These are phyloP conservation scores for Aureobasidium subglaciale DNA, from an alignment of 2,329 filamentous ascomycete genomes.

Conservation along the genomic window DNA sequence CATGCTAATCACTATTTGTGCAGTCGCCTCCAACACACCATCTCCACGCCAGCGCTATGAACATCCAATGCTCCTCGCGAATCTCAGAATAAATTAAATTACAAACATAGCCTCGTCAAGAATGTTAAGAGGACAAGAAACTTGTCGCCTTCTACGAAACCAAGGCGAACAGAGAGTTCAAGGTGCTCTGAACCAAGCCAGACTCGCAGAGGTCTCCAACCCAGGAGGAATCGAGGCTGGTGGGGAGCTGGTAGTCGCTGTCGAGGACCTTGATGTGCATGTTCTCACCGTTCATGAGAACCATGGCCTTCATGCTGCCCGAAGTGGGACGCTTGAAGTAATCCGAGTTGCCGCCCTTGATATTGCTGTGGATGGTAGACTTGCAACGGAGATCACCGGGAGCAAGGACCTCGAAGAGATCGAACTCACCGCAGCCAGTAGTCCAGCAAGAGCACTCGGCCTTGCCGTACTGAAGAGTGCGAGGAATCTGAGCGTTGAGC, in stretches of 20 bases:
- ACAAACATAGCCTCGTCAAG: constrained; percentile 5
- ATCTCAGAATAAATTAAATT: neutral
- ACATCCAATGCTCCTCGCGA: constrained; percentile 8
- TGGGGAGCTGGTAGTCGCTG: constrained; percentile 32
- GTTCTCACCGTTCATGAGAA: constrained; percentile 51
- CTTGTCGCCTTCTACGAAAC: neutral
- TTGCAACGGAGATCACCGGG: constrained; percentile 60
- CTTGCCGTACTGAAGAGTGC: constrained; percentile 60
- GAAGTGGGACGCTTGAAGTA: constrained; percentile 62
- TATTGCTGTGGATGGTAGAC: constrained; percentile 60
- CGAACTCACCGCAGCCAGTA: constrained; percentile 65
- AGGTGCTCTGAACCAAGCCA: constrained; percentile 27
- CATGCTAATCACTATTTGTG: constrained; percentile 13
- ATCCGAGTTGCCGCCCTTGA: constrained; percentile 59
- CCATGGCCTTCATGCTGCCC: constrained; percentile 55
- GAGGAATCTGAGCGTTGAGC: constrained; percentile 66
- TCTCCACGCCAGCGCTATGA: constrained; percentile 12
- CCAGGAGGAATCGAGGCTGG: constrained; percentile 27
- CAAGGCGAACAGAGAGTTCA: constrained; percentile 33
- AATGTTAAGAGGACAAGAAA: constrained; percentile 1
- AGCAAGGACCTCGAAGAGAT: constrained; percentile 65
- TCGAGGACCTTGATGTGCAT: constrained; percentile 50
- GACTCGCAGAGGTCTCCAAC: constrained; percentile 30
- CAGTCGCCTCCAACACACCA: constrained; percentile 2
- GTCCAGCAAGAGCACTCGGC: constrained; percentile 64